phyloP scores from a whole-genome alignment of 768 basidiomycete species.

The Trametes maxima region DNA sequence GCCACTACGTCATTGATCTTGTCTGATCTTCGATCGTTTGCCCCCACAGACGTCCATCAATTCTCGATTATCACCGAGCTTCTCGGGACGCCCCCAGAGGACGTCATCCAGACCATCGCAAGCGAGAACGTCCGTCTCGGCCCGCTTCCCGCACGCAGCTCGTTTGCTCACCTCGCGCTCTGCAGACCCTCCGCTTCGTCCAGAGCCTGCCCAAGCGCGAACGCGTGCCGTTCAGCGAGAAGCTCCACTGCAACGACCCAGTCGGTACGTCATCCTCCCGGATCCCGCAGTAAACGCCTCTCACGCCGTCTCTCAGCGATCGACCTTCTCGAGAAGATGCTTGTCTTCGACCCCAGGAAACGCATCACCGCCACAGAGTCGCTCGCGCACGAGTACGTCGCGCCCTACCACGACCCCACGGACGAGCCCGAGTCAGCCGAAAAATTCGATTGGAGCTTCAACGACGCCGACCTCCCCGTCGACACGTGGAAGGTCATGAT shows the following conservation, averaged over 20 bases:
- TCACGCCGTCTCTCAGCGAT: conserved; percentile 57
- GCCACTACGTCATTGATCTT: conserved; percentile 11
- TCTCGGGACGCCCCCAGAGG: conserved; percentile 97
- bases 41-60: conserved; percentile 87
- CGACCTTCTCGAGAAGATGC: conserved; percentile 97
- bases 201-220: conserved; percentile 96
- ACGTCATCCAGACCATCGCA: conserved; percentile 98
- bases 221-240: conserved; percentile 92
- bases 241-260: conserved; percentile 85
- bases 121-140: conserved; percentile 83
- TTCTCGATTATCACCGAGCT: conserved; percentile 99
- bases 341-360: conserved; percentile 97
- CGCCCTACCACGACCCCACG: conserved; percentile 97
- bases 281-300: background rate
- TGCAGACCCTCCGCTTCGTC: conserved; percentile 96
- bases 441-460: conserved; percentile 99
- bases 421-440: conserved; percentile 94
- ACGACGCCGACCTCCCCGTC: conserved; percentile 97
- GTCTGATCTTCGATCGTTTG: background rate
- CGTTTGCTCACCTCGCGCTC: background rate
- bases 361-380: conserved; percentile 92
- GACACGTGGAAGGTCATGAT: conserved; percentile 99
- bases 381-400: conserved; percentile 91
- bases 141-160: background rate
- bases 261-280: conserved; percentile 56